Conservation (phyloP, 106 monocot genomes). For the Dendrobium officinale region DNA sequence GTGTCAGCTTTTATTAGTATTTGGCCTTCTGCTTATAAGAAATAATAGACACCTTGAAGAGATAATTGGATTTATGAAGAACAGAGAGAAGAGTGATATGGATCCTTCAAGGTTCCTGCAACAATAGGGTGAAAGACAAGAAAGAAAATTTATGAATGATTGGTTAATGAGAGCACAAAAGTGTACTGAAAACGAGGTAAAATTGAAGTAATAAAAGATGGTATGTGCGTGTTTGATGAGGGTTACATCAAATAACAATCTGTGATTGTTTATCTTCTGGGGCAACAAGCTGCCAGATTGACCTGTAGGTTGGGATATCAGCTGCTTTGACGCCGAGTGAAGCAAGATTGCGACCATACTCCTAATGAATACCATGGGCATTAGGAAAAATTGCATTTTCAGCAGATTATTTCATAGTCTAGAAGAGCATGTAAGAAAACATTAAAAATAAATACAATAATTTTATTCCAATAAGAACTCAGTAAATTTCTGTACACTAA, state of each 20-base stretch:
- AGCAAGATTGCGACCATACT: slow-evolving; percentile 79
- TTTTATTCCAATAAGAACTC: neutral
- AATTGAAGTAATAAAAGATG: neutral
- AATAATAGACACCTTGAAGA: neutral
- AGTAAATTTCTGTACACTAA: neutral
- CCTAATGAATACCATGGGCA: slow-evolving; percentile 25
- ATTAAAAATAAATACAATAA: neutral
- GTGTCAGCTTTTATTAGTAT: too few relatives aligned
- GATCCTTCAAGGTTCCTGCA: too few relatives aligned
- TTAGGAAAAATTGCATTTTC: neutral
- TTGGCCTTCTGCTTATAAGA: neutral
- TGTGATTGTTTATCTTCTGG: slow-evolving; percentile 61
- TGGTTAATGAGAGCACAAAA: neutral
- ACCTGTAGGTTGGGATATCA: slow-evolving; percentile 53
- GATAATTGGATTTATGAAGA: neutral
- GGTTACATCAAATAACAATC: slow-evolving; percentile 30
- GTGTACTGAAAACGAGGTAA: neutral
- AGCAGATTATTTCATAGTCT: neutral
- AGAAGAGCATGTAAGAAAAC: neutral
- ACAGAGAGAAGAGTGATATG: too few relatives aligned
- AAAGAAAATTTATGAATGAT: neutral
- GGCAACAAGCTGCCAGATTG: slow-evolving; percentile 83
- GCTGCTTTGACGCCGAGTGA: slow-evolving; percentile 54
- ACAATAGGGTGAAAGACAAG: too few relatives aligned
- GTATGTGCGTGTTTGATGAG: neutral